Percentiles rank a stretch among this genome's conserved stretches.
These are phyloP conservation scores for Hortiboletus campestris DNA, from an alignment of 768 basidiomycete species.

Conservation along the genomic window DNA sequence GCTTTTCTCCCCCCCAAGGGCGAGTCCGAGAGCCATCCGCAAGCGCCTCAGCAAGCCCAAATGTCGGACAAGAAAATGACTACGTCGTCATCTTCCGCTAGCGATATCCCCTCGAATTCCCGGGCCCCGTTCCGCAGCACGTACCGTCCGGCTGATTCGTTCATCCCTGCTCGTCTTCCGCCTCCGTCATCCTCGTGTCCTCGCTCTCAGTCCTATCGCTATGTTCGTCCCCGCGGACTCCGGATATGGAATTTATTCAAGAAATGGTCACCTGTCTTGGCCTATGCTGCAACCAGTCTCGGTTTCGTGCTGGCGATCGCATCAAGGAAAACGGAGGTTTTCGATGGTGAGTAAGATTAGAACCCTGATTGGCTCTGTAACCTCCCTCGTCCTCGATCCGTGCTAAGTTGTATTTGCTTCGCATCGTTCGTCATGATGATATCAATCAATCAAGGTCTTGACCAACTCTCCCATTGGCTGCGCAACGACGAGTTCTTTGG, in stretches of 20 bases:
- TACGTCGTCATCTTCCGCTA: conserved; percentile 1
- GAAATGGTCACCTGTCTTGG: conserved; percentile 75
- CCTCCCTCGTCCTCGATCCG: not conserved
- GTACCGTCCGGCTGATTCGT: conserved; percentile 16
- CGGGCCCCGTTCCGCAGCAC: conserved; percentile 16
- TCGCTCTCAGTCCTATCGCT: conserved; percentile 27
- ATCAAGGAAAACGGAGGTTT: conserved; percentile 80
- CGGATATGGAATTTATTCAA: conserved; percentile 59
- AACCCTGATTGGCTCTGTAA: not conserved
- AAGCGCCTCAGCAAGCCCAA: not conserved
- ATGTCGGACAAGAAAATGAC: conserved; percentile 27
- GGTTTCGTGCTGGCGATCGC: conserved; percentile 79
- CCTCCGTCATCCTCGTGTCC: conserved; percentile 14
- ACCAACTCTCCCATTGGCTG: conserved; percentile 77
- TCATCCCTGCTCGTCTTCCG: conserved; percentile 20
- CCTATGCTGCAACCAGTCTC: conserved; percentile 75
- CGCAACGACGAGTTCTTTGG: conserved; percentile 71
- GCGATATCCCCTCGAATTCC: conserved; percentile 22
- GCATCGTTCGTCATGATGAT: not conserved
- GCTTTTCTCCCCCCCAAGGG: not conserved
- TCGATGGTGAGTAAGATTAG: conserved; percentile 57
- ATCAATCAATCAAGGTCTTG: conserved; percentile 56
- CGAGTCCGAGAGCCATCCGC: not conserved
- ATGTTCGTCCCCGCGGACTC: conserved; percentile 46
- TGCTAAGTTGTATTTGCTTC: conserved; percentile 1